Evolutionary conservation across 2,329 filamentous ascomycete species (phyloP).

Genomic region (Cladosporium oxysporum): DNA sequence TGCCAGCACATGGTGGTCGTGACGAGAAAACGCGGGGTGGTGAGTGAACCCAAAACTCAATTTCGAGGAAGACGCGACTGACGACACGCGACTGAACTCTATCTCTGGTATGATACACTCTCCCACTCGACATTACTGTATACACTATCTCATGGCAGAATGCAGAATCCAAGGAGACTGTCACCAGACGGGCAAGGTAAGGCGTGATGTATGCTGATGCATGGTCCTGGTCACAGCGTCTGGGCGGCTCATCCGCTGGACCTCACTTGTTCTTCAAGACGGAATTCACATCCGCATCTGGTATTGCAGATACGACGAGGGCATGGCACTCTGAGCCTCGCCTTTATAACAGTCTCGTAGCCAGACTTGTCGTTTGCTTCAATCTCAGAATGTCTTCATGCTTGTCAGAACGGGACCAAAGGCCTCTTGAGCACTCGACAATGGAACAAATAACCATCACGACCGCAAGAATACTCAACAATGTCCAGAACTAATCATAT

Average conservation of each 20-base stretch:
- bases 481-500: neutral
- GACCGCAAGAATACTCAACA: neutral
- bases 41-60: conserved; percentile 2
- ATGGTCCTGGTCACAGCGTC: neutral
- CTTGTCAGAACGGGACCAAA: neutral
- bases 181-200: neutral
- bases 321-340: neutral
- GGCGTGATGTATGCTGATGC: neutral
- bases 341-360: neutral
- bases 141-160: neutral
- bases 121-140: neutral
- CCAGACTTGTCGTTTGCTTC: no score
- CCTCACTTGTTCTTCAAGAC: neutral
- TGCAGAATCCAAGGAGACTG: neutral
- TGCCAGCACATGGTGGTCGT: neutral
- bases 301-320: neutral
- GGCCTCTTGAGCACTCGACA: neutral
- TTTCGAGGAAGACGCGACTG: conserved; percentile 9
- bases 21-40: conserved; percentile 3
- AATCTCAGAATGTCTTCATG: neutral
- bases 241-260: neutral
- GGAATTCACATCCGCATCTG: neutral
- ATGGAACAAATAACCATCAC: neutral
- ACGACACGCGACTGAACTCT: conserved; percentile 6
- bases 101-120: neutral